phyloP scores from a whole-genome alignment of 345 rosid genomes.

The Citrus sp. region DNA sequence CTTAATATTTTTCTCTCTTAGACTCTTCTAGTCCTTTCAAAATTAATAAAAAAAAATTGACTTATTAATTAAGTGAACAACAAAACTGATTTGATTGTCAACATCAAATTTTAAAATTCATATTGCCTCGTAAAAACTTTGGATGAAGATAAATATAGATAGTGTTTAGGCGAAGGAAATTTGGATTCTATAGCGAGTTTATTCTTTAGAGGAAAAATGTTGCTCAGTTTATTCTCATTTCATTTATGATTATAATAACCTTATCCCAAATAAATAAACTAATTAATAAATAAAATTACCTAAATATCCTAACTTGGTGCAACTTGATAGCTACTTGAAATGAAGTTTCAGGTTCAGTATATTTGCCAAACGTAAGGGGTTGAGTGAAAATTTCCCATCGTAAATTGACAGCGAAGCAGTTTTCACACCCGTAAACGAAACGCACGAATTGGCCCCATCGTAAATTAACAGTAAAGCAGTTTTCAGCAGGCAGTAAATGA shows the following conservation, averaged over 20 bases:
- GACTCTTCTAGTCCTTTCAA: too few species aligned
- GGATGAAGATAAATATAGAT: background rate
- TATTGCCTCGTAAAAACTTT: accelerated
- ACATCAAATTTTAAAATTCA: too few species aligned
- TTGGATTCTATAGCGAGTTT: accelerated
- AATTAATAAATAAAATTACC: background rate
- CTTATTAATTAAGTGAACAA: too few species aligned
- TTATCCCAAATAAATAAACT: background rate
- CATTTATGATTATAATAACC: background rate
- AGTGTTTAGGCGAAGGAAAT: accelerated
- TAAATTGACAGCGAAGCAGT: too few species aligned
- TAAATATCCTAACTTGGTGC: background rate
- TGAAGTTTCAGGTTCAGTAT: background rate
- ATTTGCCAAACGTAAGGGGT: background rate
- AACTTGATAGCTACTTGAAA: background rate
- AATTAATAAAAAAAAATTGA: accelerated
- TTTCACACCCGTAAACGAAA: background rate
- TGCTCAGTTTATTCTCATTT: background rate
- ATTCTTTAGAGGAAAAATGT: background rate
- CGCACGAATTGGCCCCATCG: too few species aligned
- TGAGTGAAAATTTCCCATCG: background rate
- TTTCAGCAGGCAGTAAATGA: background rate
- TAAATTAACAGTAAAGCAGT: too few species aligned
- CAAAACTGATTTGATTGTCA: too few species aligned
- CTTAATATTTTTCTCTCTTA: too few species aligned